Conservation (phyloP, 2,329 filamentous ascomycete species). For the Aureobasidium sp. region DNA sequence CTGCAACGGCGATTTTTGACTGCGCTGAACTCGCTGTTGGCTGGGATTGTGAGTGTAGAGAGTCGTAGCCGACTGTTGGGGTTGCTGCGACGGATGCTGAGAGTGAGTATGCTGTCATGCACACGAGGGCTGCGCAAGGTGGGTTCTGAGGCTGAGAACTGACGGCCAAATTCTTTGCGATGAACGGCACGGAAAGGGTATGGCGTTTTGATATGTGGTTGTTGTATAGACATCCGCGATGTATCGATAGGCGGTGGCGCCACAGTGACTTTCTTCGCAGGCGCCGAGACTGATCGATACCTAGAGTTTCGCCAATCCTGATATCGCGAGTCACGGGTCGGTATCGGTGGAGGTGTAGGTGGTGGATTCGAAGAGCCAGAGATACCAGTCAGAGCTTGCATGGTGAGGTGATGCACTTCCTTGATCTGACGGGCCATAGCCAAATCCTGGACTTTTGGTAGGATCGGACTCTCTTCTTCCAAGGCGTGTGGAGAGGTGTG, state of each 20-base stretch:
- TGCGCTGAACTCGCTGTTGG: conserved; percentile 20
- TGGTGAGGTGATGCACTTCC: conserved; percentile 23
- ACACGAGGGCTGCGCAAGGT: background rate
- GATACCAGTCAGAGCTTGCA: conserved; percentile 24
- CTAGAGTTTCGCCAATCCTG: conserved; percentile 8
- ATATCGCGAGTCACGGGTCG: conserved; percentile 1
- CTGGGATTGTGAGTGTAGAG: conserved; percentile 23
- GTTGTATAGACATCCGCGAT: background rate
- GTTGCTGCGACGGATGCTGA: conserved; percentile 23
- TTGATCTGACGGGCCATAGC: conserved; percentile 22
- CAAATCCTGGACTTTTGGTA: conserved; percentile 5
- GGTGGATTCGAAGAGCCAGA: background rate
- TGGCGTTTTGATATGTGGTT: conserved; percentile 22
- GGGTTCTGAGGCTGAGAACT: conserved; percentile 13
- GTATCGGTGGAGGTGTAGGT: conserved; percentile 2
- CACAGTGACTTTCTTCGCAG: conserved; percentile 21
- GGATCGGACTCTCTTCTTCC: conserved; percentile 13
- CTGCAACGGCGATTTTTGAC: conserved; percentile 14
- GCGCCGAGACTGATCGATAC: conserved; percentile 13
- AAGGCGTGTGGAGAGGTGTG: background rate
- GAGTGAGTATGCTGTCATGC: conserved; percentile 23
- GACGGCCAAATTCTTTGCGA: conserved; percentile 19
- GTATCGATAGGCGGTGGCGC: conserved; percentile 27
- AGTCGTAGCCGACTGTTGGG: conserved; percentile 17
- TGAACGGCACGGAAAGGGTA: conserved; percentile 20